Percentiles rank a stretch among this genome's conserved stretches.
These are phyloP conservation scores for Dryas integrifolia DNA, from an alignment of 331 rosid species.

Conservation along the genomic window DNA sequence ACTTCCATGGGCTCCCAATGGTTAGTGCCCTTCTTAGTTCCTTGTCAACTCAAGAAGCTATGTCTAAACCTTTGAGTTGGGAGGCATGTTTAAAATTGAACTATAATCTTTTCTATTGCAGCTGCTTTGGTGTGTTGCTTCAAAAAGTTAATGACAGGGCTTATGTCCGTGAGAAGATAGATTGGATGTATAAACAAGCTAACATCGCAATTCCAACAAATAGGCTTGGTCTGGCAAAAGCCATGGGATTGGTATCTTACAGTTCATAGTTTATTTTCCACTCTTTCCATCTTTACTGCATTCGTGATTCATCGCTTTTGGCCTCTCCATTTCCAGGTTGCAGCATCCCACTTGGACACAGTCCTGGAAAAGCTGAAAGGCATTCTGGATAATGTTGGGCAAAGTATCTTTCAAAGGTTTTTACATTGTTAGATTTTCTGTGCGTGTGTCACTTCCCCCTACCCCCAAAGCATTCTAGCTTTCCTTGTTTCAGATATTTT, in stretches of 20 bases:
- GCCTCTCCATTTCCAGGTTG: slow-evolving; percentile 57
- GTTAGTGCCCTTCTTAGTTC: not conserved
- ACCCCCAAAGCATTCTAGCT: not conserved
- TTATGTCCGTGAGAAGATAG: slow-evolving; percentile 74
- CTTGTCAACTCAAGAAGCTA: not conserved
- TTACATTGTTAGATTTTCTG: not conserved
- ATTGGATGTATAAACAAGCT: slow-evolving; percentile 89
- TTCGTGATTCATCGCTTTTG: slow-evolving; percentile 28
- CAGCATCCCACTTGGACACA: slow-evolving; percentile 97
- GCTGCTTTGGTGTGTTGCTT: slow-evolving; percentile 93
- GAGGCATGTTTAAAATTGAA: not conserved
- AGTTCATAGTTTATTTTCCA: slow-evolving; percentile 16
- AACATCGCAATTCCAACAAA: slow-evolving; percentile 76
- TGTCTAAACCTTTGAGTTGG: not conserved
- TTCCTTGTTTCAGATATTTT: slow-evolving; percentile 2
- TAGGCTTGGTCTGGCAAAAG: slow-evolving; percentile 97
- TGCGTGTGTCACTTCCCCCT: not conserved
- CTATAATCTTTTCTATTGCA: slow-evolving; percentile 31
- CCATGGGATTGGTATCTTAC: slow-evolving; percentile 82
- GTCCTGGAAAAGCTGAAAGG: slow-evolving; percentile 93
- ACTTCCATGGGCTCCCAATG: not conserved
- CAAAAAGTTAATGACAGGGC: slow-evolving; percentile 84
- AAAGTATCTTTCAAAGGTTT: slow-evolving; percentile 79
- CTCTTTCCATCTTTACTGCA: slow-evolving; percentile 30
- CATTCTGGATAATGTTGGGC: slow-evolving; percentile 88